Evolutionary conservation across 2,329 filamentous ascomycete genomes (phyloP), one percentile per base, ranked within the genome.

Genomic region (Alternaria incomplexa): DNA sequence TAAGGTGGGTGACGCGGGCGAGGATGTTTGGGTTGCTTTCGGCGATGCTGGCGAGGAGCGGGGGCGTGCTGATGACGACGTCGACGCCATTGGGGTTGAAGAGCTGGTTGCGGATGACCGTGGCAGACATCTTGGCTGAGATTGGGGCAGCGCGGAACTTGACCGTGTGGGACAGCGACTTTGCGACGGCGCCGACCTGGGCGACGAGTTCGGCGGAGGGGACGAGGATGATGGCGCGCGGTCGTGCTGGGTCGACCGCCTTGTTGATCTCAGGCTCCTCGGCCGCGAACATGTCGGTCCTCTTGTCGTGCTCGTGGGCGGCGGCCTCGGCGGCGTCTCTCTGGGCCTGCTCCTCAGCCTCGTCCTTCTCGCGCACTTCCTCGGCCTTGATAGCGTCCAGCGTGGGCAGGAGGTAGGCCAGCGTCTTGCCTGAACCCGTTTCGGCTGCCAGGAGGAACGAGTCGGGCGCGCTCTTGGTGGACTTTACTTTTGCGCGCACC

Each of bases 361-460:
- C 65, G 20, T 72, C 69, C 64, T 69, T 70, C 56, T 86, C 85
- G 63, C 89, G 88, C 3, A 87, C 84, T 58, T 88, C 85, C 15
- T 88, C 89, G 32, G 88, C 83, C 82, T 99, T 99, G 72, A 99
- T 81, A 9, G 92, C 91, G 80, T 99, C 89, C 56, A 99, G 85
- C 15, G 90, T 86, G 0, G 96, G 96, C 6, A 97, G 81, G 6
- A 98, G 83, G 76, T 99, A 99, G 9, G 96, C 93, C 65, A 99
- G 84, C 1, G 96, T 99, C 84, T 99, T 99, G 63, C 96, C 96
- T 0, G 96, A 98, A 12, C 96, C 96, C 0, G 96, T 99, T 83
- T 99, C 96, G 11, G 96, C 96, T 5, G 96, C 96, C 53, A 99
- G 85, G 12, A 99, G 85, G 75, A 93, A 97, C 56, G 89, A 85